Conservation (phyloP, 805 yeast species). For the Zygoascus tannicola region DNA sequence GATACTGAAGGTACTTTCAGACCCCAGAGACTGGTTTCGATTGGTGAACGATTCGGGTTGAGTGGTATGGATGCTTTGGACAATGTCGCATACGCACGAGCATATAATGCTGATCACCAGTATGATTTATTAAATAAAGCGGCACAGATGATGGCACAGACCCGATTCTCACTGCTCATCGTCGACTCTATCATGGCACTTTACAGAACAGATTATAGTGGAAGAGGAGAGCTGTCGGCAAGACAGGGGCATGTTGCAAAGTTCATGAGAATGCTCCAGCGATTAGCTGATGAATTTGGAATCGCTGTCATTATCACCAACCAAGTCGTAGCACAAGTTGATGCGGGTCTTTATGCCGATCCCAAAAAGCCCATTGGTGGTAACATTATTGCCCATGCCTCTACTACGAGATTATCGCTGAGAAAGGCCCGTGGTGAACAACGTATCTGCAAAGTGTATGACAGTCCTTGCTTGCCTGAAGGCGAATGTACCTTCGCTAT, state of each 20-base stretch:
- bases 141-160: slow-evolving; percentile 91
- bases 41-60: slow-evolving; percentile 84
- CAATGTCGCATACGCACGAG: slow-evolving; percentile 95
- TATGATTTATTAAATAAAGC: slow-evolving; percentile 78
- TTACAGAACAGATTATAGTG: slow-evolving; percentile 88
- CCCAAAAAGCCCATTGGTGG: slow-evolving; percentile 99
- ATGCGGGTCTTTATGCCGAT: slow-evolving; percentile 87
- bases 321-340: slow-evolving; percentile 97
- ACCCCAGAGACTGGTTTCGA: slow-evolving; percentile 80
- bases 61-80: slow-evolving; percentile 92
- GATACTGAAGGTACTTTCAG: slow-evolving; percentile 97
- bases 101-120: slow-evolving; percentile 96
- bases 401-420: slow-evolving; percentile 85
- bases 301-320: slow-evolving; percentile 93
- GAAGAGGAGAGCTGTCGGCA: slow-evolving; percentile 92
- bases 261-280: slow-evolving; percentile 81
- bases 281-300: slow-evolving; percentile 95
- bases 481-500: slow-evolving; percentile 92
- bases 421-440: slow-evolving; percentile 88
- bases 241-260: slow-evolving; percentile 91
- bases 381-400: slow-evolving; percentile 92
- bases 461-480: slow-evolving; percentile 94
- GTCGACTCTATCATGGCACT: slow-evolving; percentile 98
- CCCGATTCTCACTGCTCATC: slow-evolving; percentile 78
- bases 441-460: slow-evolving; percentile 89